Base-by-base conservation (phyloP, 1,284 basidiomycete genomes). In the Lignosus rhinocerotis region DNA sequence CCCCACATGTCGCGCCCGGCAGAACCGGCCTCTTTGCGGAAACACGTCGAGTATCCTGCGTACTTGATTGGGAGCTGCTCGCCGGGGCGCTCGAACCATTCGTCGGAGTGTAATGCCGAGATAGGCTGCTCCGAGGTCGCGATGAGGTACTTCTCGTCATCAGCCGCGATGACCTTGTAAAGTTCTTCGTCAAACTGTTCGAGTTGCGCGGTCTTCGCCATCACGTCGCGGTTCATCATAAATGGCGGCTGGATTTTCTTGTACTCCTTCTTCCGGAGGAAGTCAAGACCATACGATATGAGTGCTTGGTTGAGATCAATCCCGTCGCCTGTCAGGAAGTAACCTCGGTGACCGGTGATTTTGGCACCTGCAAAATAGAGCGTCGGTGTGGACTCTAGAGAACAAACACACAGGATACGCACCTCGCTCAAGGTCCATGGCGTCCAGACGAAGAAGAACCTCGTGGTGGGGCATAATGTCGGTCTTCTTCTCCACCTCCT, bases 1-100 rank as follows among this genome's bases (percentile, higher is more conserved):
- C 96, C 97, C 95, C 96, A 98, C 78, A 97, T 98, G 70, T 99
- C 97, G 57, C 94, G 90, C 14, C 97, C 97, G 45, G 95, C 94
- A 5, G 93, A 92, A 48, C 96, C 97, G 4, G 96, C 96, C 78
- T 99, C 96, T 77, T 98, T 99, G 48, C 97, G 87, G 89, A 99
- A 99, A 75, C 96, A 99, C n/a, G 96, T 99, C 69, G 88, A 90
- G 73, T 89, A 90, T 12, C 89, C 88, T 0, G 88, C 92, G 69
- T 88, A 95, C 76, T 84, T 82, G 72, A 98, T 84, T 7, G 97
- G 96, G 10, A 99, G 87, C 73, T 96, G 93, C 44, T 84, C 86
- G 61, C 94, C 87, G 4, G 95, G 95, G 72, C 85, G 86, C 71
- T 98, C 96, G 74, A 99, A 96, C 91, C 96, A 97, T 76, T 99